A percentile compares a stretch with the other conserved stretches of the same genome.
Conservation (phyloP, 2,329 filamentous ascomycete species). For the Colletotrichum plurivorum region DNA sequence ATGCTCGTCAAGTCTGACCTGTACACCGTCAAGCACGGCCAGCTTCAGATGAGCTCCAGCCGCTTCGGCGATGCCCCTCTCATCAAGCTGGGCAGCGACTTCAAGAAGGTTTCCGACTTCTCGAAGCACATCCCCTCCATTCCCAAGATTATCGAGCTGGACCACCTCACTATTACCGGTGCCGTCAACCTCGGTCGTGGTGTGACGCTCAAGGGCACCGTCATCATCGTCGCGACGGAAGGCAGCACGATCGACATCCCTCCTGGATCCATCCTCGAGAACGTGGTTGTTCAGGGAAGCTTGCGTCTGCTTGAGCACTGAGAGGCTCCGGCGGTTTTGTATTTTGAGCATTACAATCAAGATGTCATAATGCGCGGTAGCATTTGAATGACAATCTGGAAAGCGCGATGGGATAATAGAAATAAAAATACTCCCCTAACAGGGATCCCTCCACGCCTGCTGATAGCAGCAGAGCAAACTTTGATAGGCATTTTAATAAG, state of each 20-base stretch:
- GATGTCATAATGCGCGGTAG: slow-evolving; percentile 16
- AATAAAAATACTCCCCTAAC: slow-evolving; percentile 23
- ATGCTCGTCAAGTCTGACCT: slow-evolving; percentile 99
- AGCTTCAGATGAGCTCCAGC: slow-evolving; percentile 96
- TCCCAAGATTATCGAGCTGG: slow-evolving; percentile 90
- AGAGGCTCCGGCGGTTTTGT: slow-evolving; percentile 38
- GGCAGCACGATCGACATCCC: slow-evolving; percentile 98
- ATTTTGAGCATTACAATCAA: slow-evolving; percentile 33
- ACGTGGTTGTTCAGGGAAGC: slow-evolving; percentile 98
- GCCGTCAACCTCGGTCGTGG: slow-evolving; percentile 96
- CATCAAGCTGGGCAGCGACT: slow-evolving; percentile 98
- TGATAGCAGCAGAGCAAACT: slow-evolving; percentile 24
- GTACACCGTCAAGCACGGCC: slow-evolving; percentile 98
- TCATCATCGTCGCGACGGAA: slow-evolving; percentile 98
- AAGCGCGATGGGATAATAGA: slow-evolving; percentile 29
- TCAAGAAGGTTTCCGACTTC: slow-evolving; percentile 99
- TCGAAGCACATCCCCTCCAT: slow-evolving; percentile 89
- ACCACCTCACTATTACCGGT: slow-evolving; percentile 97
- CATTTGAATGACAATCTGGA: slow-evolving; percentile 27
- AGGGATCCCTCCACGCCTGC: slow-evolving; percentile 19
- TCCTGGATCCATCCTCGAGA: slow-evolving; percentile 96
- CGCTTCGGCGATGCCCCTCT: slow-evolving; percentile 96
- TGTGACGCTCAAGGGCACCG: slow-evolving; percentile 96
- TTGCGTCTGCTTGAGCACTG: slow-evolving; percentile 81
- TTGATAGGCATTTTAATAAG: slow-evolving; percentile 38